Percentiles rank a stretch among this genome's conserved stretches.
phyloP scores from a whole-genome alignment of 2,329 filamentous ascomycete genomes.

The Cladobotryum protrusum region DNA sequence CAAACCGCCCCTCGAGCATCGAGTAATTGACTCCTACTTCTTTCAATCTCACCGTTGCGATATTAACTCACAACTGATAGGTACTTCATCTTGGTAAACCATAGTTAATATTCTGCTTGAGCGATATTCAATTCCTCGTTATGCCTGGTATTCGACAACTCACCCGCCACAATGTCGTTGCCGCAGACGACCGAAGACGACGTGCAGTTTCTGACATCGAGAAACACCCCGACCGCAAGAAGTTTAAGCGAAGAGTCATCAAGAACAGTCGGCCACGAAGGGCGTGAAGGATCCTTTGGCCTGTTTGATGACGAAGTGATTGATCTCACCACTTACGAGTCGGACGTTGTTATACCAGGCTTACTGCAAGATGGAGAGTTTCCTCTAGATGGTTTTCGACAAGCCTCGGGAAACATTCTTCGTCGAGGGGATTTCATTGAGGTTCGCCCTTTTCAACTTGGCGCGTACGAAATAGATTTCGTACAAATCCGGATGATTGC shows the following conservation, averaged over 20 bases:
- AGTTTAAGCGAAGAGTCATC: constrained; percentile 11
- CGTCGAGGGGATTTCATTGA: constrained; percentile 24
- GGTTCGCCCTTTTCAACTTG: constrained; percentile 17
- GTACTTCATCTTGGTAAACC: too few relatives aligned
- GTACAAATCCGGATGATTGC: constrained; percentile 40
- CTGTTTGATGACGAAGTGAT: constrained; percentile 23
- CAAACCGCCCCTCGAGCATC: too few relatives aligned
- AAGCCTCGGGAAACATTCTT: constrained; percentile 10
- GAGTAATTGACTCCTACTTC: too few relatives aligned
- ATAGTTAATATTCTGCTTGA: not conserved
- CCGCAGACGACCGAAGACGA: constrained; percentile 1
- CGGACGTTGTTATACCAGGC: constrained; percentile 5
- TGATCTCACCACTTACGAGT: constrained; percentile 27
- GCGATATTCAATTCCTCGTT: too few relatives aligned
- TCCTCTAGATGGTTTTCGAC: constrained; percentile 14
- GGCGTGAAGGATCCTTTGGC: not conserved
- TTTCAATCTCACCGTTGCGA: too few relatives aligned
- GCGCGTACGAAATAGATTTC: constrained; percentile 25
- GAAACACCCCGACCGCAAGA: not conserved
- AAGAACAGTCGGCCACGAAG: constrained; percentile 17
- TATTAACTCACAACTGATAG: too few relatives aligned
- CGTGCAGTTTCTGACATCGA: constrained; percentile 5
- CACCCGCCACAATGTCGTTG: too few relatives aligned
- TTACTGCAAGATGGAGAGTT: constrained; percentile 20
- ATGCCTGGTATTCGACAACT: too few relatives aligned